These are phyloP conservation scores for Venturia effusa DNA, from an alignment of 2,329 filamentous ascomycete genomes.

Conservation along the genomic window DNA sequence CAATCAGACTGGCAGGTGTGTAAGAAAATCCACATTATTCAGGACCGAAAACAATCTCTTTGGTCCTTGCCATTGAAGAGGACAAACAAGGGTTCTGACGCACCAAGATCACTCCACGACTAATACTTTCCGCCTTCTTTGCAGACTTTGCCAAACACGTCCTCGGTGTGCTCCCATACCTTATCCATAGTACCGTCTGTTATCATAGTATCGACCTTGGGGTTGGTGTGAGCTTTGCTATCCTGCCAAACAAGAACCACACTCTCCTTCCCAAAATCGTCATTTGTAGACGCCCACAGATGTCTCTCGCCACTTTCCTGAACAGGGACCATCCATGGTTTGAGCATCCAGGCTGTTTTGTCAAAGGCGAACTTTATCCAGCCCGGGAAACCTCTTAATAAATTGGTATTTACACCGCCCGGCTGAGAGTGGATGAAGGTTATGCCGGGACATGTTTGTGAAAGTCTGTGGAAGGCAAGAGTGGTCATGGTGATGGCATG, in stretches of 20 bases:
- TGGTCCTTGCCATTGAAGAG: neutral
- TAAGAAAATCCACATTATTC: neutral
- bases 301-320: slow-evolving; percentile 25
- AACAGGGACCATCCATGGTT: slow-evolving; percentile 16
- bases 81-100: neutral
- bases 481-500: slow-evolving; percentile 20
- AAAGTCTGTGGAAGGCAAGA: slow-evolving; percentile 20
- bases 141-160: slow-evolving; percentile 21
- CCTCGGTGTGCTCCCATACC: slow-evolving; percentile 23
- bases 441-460: slow-evolving; percentile 16
- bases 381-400: slow-evolving; percentile 14
- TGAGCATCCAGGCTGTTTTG: slow-evolving; percentile 11
- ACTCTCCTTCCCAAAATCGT: slow-evolving; percentile 18
- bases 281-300: slow-evolving; percentile 22
- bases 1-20: neutral
- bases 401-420: slow-evolving; percentile 18
- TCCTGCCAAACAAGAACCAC: slow-evolving; percentile 17
- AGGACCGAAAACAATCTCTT: neutral
- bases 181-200: slow-evolving; percentile 18
- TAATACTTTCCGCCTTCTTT: neutral
- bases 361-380: slow-evolving; percentile 4
- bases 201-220: slow-evolving; percentile 16
- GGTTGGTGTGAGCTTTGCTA: slow-evolving; percentile 13
- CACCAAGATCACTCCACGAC: neutral
- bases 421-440: slow-evolving; percentile 23